Evolutionary conservation across 2,329 filamentous ascomycete genomes (phyloP).

Genomic region (Aspergillus latus): DNA sequence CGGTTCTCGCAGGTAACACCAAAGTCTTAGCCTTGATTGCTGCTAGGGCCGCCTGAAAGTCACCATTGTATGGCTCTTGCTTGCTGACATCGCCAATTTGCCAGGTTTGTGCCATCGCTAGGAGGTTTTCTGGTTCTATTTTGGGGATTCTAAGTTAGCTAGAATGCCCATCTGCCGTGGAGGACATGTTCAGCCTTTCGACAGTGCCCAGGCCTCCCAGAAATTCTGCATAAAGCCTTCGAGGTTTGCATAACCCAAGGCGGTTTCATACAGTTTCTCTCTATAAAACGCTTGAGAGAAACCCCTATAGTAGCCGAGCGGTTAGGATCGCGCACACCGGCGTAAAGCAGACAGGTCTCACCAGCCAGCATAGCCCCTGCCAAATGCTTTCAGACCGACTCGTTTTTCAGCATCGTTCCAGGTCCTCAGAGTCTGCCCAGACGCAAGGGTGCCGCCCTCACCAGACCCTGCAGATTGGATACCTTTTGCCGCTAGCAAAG

Average conservation of each 20-base stretch:
- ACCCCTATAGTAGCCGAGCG: slow-evolving; percentile 51
- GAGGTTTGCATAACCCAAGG: slow-evolving; percentile 64
- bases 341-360: slow-evolving; percentile 22
- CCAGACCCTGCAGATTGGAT: slow-evolving; percentile 54
- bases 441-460: slow-evolving; percentile 43
- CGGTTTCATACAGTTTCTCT: slow-evolving; percentile 64
- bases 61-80: slow-evolving; percentile 66
- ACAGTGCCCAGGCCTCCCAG: slow-evolving; percentile 73
- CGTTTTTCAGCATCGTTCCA: slow-evolving; percentile 58
- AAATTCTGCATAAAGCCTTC: slow-evolving; percentile 74
- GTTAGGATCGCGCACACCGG: neutral
- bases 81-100: slow-evolving; percentile 69
- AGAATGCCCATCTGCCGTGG: neutral
- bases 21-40: slow-evolving; percentile 71
- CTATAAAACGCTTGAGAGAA: slow-evolving; percentile 79
- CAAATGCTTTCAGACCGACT: slow-evolving; percentile 67
- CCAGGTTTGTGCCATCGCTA: slow-evolving; percentile 77
- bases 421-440: slow-evolving; percentile 41
- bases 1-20: slow-evolving; percentile 70
- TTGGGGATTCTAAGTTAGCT: neutral
- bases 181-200: slow-evolving; percentile 52
- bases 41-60: slow-evolving; percentile 65
- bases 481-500: slow-evolving; percentile 59
- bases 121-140: slow-evolving; percentile 68
- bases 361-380: slow-evolving; percentile 73